These are phyloP conservation scores for Rhodotorula sp. DNA, from an alignment of 1,284 basidiomycete species.

Conservation along the genomic window DNA sequence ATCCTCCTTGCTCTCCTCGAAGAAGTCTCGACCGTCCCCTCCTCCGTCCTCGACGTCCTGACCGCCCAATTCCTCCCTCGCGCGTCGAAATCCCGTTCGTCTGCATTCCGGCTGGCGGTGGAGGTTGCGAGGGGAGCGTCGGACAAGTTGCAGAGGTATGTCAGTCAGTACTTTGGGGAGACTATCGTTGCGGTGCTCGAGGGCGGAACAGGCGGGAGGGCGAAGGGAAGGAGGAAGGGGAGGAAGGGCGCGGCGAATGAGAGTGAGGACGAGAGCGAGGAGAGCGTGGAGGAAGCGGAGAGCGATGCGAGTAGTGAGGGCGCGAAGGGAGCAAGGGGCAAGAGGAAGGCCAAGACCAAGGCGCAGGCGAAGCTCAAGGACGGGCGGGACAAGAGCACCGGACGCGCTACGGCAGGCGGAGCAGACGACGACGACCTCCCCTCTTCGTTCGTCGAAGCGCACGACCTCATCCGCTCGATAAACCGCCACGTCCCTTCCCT, in stretches of 20 bases:
- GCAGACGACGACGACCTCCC: conserved; percentile 39
- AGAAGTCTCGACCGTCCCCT: conserved; percentile 71
- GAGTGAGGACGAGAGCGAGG: conserved; percentile 51
- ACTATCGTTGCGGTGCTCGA: conserved; percentile 64
- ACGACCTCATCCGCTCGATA: conserved; percentile 81
- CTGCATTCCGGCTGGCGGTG: conserved; percentile 79
- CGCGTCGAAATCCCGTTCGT: conserved; percentile 51
- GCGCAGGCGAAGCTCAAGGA: conserved; percentile 12
- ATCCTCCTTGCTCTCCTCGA: conserved; percentile 87
- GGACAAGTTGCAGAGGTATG: conserved; percentile 83
- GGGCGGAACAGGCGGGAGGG: conserved; percentile 48
- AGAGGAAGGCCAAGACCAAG: conserved; percentile 28
- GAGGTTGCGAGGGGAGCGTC: conserved; percentile 79
- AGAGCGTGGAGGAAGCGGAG: conserved; percentile 53
- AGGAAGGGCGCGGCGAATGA: conserved; percentile 52
- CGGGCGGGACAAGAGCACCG: background rate
- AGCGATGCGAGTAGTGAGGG: conserved; percentile 33
- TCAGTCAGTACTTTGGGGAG: conserved; percentile 81
- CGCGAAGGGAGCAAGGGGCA: conserved; percentile 1
- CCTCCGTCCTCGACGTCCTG: conserved; percentile 74
- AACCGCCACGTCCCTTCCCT: conserved; percentile 76
- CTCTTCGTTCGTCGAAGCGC: conserved; percentile 61
- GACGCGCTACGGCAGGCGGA: background rate
- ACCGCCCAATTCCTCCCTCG: conserved; percentile 82
- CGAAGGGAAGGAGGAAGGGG: conserved; percentile 52